phyloP scores from a whole-genome alignment of 2,329 filamentous ascomycete genomes.

The Claviceps sp. region DNA sequence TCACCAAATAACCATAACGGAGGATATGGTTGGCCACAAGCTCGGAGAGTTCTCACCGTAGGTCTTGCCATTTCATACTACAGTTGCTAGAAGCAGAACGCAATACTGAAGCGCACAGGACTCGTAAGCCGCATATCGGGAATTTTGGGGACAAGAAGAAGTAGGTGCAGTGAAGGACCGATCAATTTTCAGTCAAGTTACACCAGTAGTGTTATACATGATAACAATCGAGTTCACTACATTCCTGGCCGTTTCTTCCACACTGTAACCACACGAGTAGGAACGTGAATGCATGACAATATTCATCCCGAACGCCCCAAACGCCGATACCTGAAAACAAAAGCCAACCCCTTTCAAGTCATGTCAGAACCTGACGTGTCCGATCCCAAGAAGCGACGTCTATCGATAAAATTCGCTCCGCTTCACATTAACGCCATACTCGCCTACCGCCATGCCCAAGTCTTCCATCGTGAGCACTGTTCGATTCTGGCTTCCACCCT shows the following conservation, averaged over 20 bases:
- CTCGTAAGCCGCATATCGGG: slow-evolving; percentile 45
- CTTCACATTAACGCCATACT: slow-evolving; percentile 97
- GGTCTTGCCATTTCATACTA: slow-evolving; percentile 23
- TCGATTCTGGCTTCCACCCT: slow-evolving; percentile 75
- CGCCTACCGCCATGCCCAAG: slow-evolving; percentile 90
- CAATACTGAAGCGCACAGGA: slow-evolving; percentile 24
- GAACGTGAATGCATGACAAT: neutral
- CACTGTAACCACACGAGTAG: neutral
- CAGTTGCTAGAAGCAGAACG: neutral
- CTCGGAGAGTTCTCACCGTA: slow-evolving; percentile 85
- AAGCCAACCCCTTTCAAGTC: neutral
- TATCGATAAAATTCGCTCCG: slow-evolving; percentile 91
- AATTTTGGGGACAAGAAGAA: slow-evolving; percentile 38
- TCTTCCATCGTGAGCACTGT: slow-evolving; percentile 99
- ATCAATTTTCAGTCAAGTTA: neutral
- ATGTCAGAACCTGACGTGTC: neutral
- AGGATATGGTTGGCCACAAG: slow-evolving; percentile 95
- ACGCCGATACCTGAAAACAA: neutral
- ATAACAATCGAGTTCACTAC: neutral
- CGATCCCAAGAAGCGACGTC: neutral
- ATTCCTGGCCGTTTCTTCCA: neutral
- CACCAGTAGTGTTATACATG: neutral
- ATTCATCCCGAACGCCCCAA: neutral
- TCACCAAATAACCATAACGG: slow-evolving; percentile 68
- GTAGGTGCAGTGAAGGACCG: slow-evolving; percentile 8